Conservation (phyloP, 352 stramenopile species). For the Pythium phragmiticola region DNA sequence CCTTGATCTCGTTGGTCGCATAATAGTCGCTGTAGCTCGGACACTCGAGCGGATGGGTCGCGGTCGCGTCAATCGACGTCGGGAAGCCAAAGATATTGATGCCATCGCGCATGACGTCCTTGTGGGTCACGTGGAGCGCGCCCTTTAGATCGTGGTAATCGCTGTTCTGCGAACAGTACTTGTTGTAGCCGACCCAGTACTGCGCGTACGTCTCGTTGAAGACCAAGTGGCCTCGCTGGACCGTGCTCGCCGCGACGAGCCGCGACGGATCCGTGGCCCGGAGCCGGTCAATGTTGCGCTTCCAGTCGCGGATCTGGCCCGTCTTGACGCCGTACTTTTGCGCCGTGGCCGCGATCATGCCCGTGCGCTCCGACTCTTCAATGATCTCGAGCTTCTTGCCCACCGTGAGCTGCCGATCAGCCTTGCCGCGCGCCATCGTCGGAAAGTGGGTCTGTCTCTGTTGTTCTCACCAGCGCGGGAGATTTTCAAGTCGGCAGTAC, state of each 20-base stretch:
- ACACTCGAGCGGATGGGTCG: constrained; percentile 57
- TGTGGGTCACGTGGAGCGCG: constrained; percentile 62
- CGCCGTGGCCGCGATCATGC: constrained; percentile 69
- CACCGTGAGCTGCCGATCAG: constrained; percentile 74
- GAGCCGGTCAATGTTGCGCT: constrained; percentile 82
- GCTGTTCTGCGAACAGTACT: constrained; percentile 76
- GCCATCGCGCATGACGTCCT: constrained; percentile 70
- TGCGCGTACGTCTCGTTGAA: constrained; percentile 89
- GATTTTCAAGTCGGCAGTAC: constrained; percentile 21
- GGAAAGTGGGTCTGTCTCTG: neutral
- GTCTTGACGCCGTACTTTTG: constrained; percentile 88
- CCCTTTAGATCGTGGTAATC: constrained; percentile 72
- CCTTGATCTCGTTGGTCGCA: constrained; percentile 61
- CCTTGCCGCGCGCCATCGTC: constrained; percentile 80
- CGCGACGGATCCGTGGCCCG: constrained; percentile 74
- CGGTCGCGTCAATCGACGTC: constrained; percentile 55
- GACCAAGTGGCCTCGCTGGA: constrained; percentile 80
- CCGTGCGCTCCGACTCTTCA: constrained; percentile 80
- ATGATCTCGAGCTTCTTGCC: constrained; percentile 90
- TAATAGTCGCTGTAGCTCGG: constrained; percentile 63
- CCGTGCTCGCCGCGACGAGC: constrained; percentile 78
- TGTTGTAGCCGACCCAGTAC: constrained; percentile 90
- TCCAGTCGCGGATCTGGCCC: constrained; percentile 86
- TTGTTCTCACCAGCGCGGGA: neutral
- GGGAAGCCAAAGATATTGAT: constrained; percentile 74